Conservation (phyloP, 345 rosid species). For the Heritiera littoralis region DNA sequence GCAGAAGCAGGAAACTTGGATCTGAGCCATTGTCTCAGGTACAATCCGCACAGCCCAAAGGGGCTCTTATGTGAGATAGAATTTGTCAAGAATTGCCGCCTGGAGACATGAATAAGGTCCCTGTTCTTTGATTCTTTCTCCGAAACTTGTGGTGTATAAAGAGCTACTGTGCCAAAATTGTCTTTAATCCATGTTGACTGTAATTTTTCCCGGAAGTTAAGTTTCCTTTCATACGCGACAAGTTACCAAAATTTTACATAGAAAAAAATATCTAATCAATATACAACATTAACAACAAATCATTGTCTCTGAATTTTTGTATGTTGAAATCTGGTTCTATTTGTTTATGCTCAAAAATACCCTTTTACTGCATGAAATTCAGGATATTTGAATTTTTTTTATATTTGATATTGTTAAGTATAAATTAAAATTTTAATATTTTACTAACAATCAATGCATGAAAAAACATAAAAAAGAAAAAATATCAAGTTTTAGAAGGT, state of each 20-base stretch:
- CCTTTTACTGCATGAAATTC: no score
- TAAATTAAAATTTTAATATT: no score
- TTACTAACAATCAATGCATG: no score
- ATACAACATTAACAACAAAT: not conserved
- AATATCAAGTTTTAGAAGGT: no score
- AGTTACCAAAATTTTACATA: not conserved
- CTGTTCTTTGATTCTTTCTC: conserved; percentile 12
- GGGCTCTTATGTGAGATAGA: conserved; percentile 17
- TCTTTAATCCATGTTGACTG: conserved; percentile 23
- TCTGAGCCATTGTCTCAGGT: not conserved
- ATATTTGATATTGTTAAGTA: no score
- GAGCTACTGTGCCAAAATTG: conserved; percentile 31
- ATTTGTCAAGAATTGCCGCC: conserved; percentile 18
- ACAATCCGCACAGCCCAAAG: conserved; percentile 11
- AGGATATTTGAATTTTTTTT: no score
- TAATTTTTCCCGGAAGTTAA: conserved; percentile 15
- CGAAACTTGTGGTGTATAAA: conserved; percentile 7
- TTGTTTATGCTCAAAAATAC: no score
- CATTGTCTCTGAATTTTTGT: no score
- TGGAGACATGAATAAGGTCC: conserved; percentile 32
- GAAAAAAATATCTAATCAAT: not conserved
- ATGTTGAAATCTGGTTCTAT: no score
- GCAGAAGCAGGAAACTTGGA: conserved; percentile 49
- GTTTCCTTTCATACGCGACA: not conserved
- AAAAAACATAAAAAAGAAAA: no score